Base-by-base conservation (phyloP, 2,329 filamentous ascomycete species). In the Hypoxylon sp. region DNA sequence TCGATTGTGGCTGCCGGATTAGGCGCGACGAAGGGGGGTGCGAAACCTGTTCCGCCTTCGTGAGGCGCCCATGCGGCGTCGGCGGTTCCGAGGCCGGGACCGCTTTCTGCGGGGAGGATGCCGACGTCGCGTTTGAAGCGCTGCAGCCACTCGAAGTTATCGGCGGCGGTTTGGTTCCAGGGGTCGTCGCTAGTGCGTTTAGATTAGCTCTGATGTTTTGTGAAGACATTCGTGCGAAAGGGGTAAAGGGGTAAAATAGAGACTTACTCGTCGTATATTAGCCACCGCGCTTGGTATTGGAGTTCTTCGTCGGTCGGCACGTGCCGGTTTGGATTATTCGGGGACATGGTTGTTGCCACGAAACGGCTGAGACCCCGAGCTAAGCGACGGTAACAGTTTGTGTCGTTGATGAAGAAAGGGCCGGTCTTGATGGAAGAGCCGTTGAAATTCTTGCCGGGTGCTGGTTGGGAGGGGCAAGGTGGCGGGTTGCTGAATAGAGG, bases 131-230 rank as follows among this genome's bases (percentile, higher is more conserved):
- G 83, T 76, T 90, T 90, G 79, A 90, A 90, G 48, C 87, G 83
- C 61, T 84, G 81, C 11, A 90, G 81, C 88, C 88, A 90, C 76
- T 90, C 87, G 0, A 81, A 82, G 69, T 90, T 90, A 73, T 90
- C 88, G 30, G 87, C 87, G 0, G 86, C 86, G 0, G 88, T 90
- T 71, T 88, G 85, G 74, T 90, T 90, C 85, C 87, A 89, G 2
- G 86, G 86, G 71, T 90, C 88, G 62, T 90, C 88, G 62, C 86
- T 88, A 48, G 49, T 2, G 17, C 13, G 2, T 25, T 11, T 10
- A 45, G 19, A 45, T 63, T 38, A 66, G 60, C 19, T 34, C 21
- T 38, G 19, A 7, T 14, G 5, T 34, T 43, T 10, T 7, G 38
- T 1, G 5, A 11, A 43, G 17, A 7, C 17, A 59, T 48, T 1